A percentile compares a stretch with the other conserved stretches of the same genome.
phyloP scores from a whole-genome alignment of 345 rosid species.

The Conringia planisiliqua region DNA sequence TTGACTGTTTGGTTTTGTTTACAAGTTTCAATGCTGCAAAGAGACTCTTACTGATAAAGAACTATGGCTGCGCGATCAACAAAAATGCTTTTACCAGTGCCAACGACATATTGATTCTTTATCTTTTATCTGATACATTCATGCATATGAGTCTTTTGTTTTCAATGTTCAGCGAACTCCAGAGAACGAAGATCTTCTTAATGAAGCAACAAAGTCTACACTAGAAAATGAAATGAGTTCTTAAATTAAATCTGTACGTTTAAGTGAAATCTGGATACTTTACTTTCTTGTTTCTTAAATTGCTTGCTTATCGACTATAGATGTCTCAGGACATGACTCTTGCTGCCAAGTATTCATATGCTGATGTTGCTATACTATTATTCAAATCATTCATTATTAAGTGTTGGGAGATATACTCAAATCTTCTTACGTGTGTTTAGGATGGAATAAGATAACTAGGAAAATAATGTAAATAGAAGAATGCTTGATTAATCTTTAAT shows the following conservation, averaged over 20 bases:
- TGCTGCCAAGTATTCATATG: constrained; percentile 77
- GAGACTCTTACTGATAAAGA: constrained; percentile 17
- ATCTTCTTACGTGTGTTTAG: too few relatives aligned
- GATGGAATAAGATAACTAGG: too few relatives aligned
- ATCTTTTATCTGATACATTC: constrained; percentile 1
- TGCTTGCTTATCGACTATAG: constrained; percentile 5
- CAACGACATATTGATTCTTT: constrained; percentile 3
- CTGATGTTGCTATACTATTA: constrained; percentile 43
- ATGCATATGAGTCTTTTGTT: constrained; percentile 25
- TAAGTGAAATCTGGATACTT: neutral
- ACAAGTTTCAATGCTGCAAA: too few relatives aligned
- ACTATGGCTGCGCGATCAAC: constrained; percentile 58
- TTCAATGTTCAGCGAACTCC: constrained; percentile 75
- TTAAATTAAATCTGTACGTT: neutral
- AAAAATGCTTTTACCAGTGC: constrained; percentile 69
- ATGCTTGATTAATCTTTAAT: too few relatives aligned
- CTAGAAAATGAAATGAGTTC: constrained; percentile 35
- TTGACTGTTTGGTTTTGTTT: too few relatives aligned
- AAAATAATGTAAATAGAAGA: too few relatives aligned
- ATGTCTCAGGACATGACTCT: constrained; percentile 56
- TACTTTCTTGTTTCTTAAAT: constrained; percentile 8
- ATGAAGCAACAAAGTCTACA: constrained; percentile 65
- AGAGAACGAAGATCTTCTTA: constrained; percentile 61
- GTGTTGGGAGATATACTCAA: too few relatives aligned
- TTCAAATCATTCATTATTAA: too few relatives aligned